These are phyloP conservation scores for Venturia nashicola DNA, from an alignment of 2,329 filamentous ascomycete species.

Conservation along the genomic window DNA sequence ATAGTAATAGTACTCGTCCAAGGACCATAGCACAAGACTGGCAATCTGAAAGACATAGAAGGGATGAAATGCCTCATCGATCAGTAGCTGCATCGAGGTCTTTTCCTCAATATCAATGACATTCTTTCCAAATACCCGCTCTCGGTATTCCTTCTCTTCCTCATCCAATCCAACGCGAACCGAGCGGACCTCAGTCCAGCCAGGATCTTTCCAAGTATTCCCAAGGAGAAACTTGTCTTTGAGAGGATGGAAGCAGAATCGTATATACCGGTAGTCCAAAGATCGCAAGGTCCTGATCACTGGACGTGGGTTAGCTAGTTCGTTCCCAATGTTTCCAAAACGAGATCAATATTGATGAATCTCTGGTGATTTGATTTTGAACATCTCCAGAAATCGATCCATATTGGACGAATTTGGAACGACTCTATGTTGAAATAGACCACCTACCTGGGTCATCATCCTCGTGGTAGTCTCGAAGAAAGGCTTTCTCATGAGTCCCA, in stretches of 20 bases:
- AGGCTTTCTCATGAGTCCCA: constrained; percentile 51
- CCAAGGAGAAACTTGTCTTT: constrained; percentile 81
- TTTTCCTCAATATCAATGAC: constrained; percentile 91
- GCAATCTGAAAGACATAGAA: constrained; percentile 98
- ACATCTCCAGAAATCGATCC: neutral
- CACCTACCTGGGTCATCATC: constrained; percentile 48
- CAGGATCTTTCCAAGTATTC: constrained; percentile 87
- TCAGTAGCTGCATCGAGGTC: constrained; percentile 63
- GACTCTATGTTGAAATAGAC: neutral
- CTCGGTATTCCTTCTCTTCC: constrained; percentile 74
- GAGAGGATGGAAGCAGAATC: constrained; percentile 79
- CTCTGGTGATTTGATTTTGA: neutral
- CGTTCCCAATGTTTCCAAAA: neutral
- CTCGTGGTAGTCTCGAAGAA: constrained; percentile 55
- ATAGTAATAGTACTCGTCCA: constrained; percentile 97
- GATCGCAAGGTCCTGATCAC: constrained; percentile 62
- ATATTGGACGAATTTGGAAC: neutral
- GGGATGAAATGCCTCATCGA: constrained; percentile 93
- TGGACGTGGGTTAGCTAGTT: neutral
- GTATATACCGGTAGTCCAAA: constrained; percentile 87
- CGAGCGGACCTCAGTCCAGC: constrained; percentile 66
- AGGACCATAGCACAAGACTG: constrained; percentile 84
- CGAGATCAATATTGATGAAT: neutral
- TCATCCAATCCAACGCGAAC: constrained; percentile 73
- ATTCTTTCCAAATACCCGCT: constrained; percentile 80